These are phyloP conservation scores for Xerocomus brunneocitrinus DNA, from an alignment of 768 basidiomycete species.

Conservation along the genomic window DNA sequence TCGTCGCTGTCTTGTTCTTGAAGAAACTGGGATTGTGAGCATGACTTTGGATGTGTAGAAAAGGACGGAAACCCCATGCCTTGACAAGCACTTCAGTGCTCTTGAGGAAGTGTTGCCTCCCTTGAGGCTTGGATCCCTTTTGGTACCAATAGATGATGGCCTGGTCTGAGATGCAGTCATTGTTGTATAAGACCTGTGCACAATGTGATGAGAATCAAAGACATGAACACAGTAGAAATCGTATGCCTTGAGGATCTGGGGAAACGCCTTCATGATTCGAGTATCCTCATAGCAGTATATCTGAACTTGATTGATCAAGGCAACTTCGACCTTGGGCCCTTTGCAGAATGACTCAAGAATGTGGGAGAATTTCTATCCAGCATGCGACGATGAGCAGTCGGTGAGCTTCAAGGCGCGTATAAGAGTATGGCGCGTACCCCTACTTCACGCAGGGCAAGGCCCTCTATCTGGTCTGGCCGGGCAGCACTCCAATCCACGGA, in stretches of 20 bases:
- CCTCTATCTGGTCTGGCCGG: conserved; percentile 88
- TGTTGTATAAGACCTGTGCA: conserved; percentile 84
- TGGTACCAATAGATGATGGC: conserved; percentile 98
- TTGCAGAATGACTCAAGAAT: conserved; percentile 89
- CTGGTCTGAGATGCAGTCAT: conserved; percentile 92
- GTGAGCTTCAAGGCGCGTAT: background rate
- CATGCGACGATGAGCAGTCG: background rate
- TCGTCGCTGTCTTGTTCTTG: conserved; percentile 80
- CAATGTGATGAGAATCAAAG: conserved; percentile 7
- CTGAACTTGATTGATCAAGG: conserved; percentile 93
- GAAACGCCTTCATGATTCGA: conserved; percentile 90
- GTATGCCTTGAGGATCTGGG: conserved; percentile 83
- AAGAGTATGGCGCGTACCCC: conserved; percentile 49
- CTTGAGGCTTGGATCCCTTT: conserved; percentile 95
- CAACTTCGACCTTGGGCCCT: conserved; percentile 85
- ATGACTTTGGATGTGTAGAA: conserved; percentile 6
- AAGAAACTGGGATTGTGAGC: conserved; percentile 70
- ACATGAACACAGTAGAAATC: background rate
- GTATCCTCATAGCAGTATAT: conserved; percentile 96
- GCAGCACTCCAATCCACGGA: conserved; percentile 87
- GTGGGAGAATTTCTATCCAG: conserved; percentile 69
- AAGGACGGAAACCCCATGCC: conserved; percentile 36
- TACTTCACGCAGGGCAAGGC: conserved; percentile 82
- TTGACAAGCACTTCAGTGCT: conserved; percentile 85
- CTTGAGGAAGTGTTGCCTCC: conserved; percentile 92